phyloP scores from a whole-genome alignment of 169 alveolate species.

The Cryptosporidium canis region DNA sequence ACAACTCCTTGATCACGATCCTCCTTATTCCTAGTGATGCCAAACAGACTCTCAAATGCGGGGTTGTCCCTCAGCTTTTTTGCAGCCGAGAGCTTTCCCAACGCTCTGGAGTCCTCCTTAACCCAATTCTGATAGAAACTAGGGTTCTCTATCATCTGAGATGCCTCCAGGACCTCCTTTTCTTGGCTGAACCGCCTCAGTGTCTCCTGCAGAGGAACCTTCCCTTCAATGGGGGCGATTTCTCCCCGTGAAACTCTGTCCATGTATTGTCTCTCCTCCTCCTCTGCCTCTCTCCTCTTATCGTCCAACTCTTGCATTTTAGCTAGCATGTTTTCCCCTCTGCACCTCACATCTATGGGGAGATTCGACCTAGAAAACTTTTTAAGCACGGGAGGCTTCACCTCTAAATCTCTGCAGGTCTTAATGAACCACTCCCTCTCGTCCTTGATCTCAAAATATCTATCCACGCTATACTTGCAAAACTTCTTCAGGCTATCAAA shows the following conservation, averaged over 20 bases:
- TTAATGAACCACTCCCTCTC: neutral
- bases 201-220: neutral
- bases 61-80: neutral
- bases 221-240: conserved; percentile 14
- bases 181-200: neutral
- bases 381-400: conserved; percentile 2
- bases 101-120: neutral
- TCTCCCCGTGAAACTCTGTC: conserved; percentile 20
- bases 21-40: neutral
- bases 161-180: neutral
- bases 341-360: conserved; percentile 44
- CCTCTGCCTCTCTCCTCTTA: conserved; percentile 19
- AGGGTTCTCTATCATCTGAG: conserved; percentile 11
- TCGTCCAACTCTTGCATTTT: conserved; percentile 29
- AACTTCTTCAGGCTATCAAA: conserved; percentile 12
- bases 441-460: conserved; percentile 1
- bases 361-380: conserved; percentile 26
- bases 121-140: conserved; percentile 29
- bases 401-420: neutral
- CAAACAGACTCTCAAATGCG: conserved; percentile 10
- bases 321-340: conserved; percentile 58
- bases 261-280: neutral
- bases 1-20: neutral
- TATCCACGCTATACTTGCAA: neutral
- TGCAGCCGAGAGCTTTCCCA: neutral